phyloP scores from a whole-genome alignment of 768 basidiomycete genomes.

The Pulveroboletus sp. region DNA sequence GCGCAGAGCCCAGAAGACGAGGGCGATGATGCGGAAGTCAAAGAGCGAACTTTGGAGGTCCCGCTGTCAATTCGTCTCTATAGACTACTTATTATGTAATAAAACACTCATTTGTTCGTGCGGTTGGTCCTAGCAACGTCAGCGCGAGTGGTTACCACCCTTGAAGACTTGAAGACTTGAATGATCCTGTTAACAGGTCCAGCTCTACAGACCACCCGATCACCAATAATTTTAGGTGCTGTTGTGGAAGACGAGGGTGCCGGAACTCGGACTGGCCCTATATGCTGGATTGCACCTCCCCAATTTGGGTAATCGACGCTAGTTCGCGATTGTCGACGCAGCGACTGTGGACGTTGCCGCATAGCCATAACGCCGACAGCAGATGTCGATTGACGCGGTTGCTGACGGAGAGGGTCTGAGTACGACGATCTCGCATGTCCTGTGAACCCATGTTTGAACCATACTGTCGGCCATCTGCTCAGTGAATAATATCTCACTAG shows the following conservation, averaged over 20 bases:
- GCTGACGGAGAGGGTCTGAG: too few relatives aligned
- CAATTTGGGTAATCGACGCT: too few relatives aligned
- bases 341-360: neutral
- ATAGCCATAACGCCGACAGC: too few relatives aligned
- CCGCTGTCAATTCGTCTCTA: neutral
- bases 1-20: conserved; percentile 4
- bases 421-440: neutral
- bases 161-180: neutral
- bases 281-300: too few relatives aligned
- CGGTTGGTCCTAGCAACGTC: neutral
- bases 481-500: neutral
- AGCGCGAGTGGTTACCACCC: neutral
- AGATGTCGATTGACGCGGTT: neutral
- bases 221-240: neutral
- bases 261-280: too few relatives aligned
- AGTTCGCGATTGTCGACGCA: neutral
- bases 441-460: neutral
- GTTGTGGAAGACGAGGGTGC: neutral
- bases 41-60: conserved; percentile 15
- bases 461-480: neutral
- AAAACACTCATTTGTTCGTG: neutral
- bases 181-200: neutral
- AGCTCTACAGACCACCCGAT: too few relatives aligned
- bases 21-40: conserved; percentile 10
- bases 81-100: conserved; percentile 22